Conservation (phyloP, 768 basidiomycete species). For the Panaeolus cyanescens region DNA sequence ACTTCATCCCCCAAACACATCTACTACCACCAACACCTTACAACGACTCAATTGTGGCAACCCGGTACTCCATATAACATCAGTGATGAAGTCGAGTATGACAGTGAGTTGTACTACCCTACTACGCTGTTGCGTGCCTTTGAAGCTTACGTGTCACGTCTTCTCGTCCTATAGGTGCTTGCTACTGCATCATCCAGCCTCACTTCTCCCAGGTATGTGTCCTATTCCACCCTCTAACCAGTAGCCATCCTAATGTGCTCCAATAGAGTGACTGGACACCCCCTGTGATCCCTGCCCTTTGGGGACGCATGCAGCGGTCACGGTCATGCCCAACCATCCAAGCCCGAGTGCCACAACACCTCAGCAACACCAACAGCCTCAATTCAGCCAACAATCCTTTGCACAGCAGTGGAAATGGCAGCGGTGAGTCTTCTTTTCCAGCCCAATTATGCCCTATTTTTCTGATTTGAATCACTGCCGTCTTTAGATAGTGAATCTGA, state of each 20-base stretch:
- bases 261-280: constrained; percentile 75
- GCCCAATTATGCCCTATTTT: too few species aligned
- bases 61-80: constrained; percentile 61
- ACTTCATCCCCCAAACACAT: background rate
- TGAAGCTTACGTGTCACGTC: background rate
- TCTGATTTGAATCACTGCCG: too few species aligned
- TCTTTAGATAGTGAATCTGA: background rate
- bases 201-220: constrained; percentile 65
- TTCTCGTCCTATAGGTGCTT: constrained; percentile 36
- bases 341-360: constrained; percentile 23
- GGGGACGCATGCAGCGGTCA: constrained; percentile 50
- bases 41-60: constrained; percentile 45
- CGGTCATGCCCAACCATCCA: constrained; percentile 12
- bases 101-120: constrained; percentile 49
- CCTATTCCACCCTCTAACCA: background rate
- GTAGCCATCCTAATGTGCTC: background rate
- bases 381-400: constrained; percentile 25
- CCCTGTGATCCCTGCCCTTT: constrained; percentile 59
- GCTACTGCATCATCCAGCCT: constrained; percentile 72
- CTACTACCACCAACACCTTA: background rate
- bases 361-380: constrained; percentile 27
- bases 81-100: constrained; percentile 55
- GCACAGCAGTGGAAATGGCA: constrained; percentile 11
- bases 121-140: constrained; percentile 5
- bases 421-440: background rate